phyloP scores from a whole-genome alignment of 192 early-diverging fungal species.

The Coemansia sp. region DNA sequence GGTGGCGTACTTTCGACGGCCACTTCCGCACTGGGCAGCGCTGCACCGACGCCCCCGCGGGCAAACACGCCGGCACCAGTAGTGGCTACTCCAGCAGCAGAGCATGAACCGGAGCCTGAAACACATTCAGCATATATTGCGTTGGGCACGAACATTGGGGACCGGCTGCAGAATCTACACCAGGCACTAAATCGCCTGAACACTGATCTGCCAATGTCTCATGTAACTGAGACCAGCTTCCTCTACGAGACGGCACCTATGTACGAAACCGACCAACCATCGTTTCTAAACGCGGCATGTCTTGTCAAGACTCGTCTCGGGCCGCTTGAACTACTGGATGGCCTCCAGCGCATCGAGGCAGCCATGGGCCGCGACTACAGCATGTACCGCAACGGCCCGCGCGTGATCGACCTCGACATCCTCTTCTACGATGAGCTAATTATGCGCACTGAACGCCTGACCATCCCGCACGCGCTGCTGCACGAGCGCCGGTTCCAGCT shows the following conservation, averaged over 20 bases:
- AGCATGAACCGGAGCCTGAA: constrained; percentile 1
- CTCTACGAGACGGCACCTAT: constrained; percentile 96
- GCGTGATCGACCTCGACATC: constrained; percentile 95
- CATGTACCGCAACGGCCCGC: constrained; percentile 78
- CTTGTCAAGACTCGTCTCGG: constrained; percentile 78
- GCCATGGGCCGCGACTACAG: constrained; percentile 74
- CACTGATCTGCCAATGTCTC: constrained; percentile 30
- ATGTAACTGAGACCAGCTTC: constrained; percentile 87
- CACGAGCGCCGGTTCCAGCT: constrained; percentile 95
- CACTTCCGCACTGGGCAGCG: constrained; percentile 11
- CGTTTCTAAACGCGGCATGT: constrained; percentile 87
- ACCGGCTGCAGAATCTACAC: constrained; percentile 76
- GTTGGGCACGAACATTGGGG: constrained; percentile 89
- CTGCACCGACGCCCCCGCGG: constrained; percentile 9
- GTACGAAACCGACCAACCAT: constrained; percentile 90
- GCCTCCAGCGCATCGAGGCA: constrained; percentile 82
- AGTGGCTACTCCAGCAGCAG: not conserved
- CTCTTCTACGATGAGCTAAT: constrained; percentile 84
- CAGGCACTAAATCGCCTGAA: constrained; percentile 60
- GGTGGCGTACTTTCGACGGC: constrained; percentile 3
- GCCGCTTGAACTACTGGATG: constrained; percentile 69
- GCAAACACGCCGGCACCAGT: constrained; percentile 17
- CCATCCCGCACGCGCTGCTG: constrained; percentile 86
- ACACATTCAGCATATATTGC: constrained; percentile 68
- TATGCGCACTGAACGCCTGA: constrained; percentile 63